Evolutionary conservation across 2,329 filamentous ascomycete species (phyloP), one percentile per base, ranked within the genome.

Genomic region (Apiospora kogelbergensis): DNA sequence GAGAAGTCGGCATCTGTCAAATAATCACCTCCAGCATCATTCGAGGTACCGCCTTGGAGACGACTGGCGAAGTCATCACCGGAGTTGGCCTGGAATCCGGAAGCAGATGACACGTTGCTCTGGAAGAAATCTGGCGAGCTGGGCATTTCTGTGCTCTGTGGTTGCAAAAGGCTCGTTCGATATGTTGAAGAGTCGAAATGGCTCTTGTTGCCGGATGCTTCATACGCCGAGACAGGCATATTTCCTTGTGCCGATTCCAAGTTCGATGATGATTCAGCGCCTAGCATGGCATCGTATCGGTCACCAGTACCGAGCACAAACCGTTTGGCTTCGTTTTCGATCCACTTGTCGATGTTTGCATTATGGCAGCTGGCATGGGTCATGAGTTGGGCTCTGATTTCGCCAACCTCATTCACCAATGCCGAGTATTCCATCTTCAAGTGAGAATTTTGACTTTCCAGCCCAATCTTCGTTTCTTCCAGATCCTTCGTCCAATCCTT

Each of bases 401-500:
- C 75, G 67, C 79, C 83, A 15, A 85, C 77, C 70, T 88, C 84
- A 11, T 79, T 78, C 22, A 83, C 67, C 26, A 88, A 76, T 1
- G 71, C 74, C 44, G 80, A 80, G 68, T 81, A 80, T 72, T 87
- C 83, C 72, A 77, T 74, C 15, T 83, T 82, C 41, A 88, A 78
- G 7, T 76, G 74, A 11, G 73, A 74, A 72, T 88, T 80, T 48
- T 82, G 79, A 6, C 72, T 74, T 74, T 88, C 86, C 60, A 88
- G 73, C 0, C 75, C 79, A 11, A 77, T 72, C 68, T 83, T 84
- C 6, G 79, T 81, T 67, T 84, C 81, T 70, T 88, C 84, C 26
- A 88, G 75, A n/a, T 84, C 81, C 15, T 78, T 78, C 26, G 85
- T 82, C 81, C 84, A 87, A 72, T 83, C 79, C 78, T 88, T 89